These are phyloP conservation scores for Pseudonitzschia delicatissima DNA, from an alignment of 108 stramenopile genomes.

Conservation along the genomic window DNA sequence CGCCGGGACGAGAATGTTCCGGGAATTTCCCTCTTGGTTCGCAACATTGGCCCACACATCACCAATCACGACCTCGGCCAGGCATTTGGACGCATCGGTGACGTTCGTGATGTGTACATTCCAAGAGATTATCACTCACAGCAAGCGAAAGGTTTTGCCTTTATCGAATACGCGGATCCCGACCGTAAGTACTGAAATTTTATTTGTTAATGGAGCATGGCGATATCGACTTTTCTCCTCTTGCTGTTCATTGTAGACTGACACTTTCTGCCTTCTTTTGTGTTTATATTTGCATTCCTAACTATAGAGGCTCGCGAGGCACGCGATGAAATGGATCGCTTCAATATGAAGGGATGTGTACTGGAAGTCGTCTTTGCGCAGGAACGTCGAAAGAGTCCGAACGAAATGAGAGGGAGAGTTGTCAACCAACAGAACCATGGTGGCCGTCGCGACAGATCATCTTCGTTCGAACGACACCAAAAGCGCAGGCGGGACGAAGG, in stretches of 20 bases:
- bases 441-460: conserved; percentile 46
- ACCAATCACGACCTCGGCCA: conserved; percentile 62
- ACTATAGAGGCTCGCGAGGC: conserved; percentile 65
- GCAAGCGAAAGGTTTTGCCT: conserved; percentile 87
- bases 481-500: conserved; percentile 53
- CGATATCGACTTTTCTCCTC: neutral
- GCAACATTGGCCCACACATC: conserved; percentile 73
- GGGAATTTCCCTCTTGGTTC: conserved; percentile 79
- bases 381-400: conserved; percentile 85
- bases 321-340: conserved; percentile 86
- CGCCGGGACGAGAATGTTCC: conserved; percentile 80
- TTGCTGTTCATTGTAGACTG: neutral
- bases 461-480: conserved; percentile 77
- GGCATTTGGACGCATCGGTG: conserved; percentile 85
- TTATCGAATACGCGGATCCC: conserved; percentile 85
- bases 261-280: neutral
- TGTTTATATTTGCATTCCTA: neutral
- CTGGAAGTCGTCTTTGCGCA: conserved; percentile 89
- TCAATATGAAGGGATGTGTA: conserved; percentile 78
- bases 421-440: conserved; percentile 12
- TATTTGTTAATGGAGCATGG: neutral
- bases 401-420: conserved; percentile 74
- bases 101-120: conserved; percentile 87
- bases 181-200: conserved; percentile 11
- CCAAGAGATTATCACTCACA: conserved; percentile 84